These are phyloP conservation scores for Naganishia sp. DNA, from an alignment of 1,284 basidiomycete species.

Conservation along the genomic window DNA sequence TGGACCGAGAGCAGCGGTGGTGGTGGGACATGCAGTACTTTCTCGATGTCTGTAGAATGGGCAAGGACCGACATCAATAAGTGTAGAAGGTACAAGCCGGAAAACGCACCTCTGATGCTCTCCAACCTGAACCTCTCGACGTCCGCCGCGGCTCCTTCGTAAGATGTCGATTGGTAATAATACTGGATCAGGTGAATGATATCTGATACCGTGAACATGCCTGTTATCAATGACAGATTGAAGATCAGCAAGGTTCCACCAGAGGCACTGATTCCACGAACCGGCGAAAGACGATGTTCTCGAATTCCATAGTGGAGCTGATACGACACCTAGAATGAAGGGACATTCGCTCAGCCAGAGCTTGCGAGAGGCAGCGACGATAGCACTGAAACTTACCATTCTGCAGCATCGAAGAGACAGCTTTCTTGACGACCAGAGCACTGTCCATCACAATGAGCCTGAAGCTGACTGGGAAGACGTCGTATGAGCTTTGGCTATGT, in stretches of 20 bases:
- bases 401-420: conserved; percentile 80
- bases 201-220: conserved; percentile 94
- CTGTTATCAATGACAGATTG: conserved; percentile 45
- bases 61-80: neutral
- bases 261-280: conserved; percentile 35
- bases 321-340: conserved; percentile 76
- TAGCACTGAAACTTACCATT: conserved; percentile 64
- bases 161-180: conserved; percentile 82
- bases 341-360: conserved; percentile 12
- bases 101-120: conserved; percentile 75
- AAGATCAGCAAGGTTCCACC: neutral
- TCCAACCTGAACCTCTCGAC: conserved; percentile 94
- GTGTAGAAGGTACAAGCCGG: too few relatives aligned
- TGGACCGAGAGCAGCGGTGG: conserved; percentile 89
- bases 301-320: conserved; percentile 97
- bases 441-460: conserved; percentile 95
- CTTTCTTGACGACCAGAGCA: conserved; percentile 89
- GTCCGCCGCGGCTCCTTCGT: conserved; percentile 83
- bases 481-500: conserved; percentile 82
- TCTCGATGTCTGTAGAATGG: conserved; percentile 78
- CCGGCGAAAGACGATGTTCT: conserved; percentile 78
- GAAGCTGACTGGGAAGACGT: conserved; percentile 94
- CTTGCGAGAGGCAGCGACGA: neutral
- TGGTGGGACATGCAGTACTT: conserved; percentile 83
- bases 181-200: conserved; percentile 97